Conservation (phyloP, 306 rosid genomes). For the Lagenaria siceraria region DNA sequence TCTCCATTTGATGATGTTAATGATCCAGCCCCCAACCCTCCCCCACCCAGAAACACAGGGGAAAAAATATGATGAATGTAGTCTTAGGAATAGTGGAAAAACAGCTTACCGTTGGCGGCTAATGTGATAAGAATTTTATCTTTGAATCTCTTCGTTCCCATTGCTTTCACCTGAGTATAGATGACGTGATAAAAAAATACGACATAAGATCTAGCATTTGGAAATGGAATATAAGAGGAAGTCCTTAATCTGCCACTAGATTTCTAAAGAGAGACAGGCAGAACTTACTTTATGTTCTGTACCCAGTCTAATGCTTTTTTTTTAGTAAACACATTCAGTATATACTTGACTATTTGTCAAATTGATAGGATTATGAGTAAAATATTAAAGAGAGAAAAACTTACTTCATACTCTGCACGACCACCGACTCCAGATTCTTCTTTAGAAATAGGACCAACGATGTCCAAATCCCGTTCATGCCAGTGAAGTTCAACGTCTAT, state of each 20-base stretch:
- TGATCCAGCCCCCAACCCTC: background rate
- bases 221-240: background rate
- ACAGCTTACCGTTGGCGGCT: slow-evolving; percentile 56
- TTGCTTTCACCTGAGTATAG: slow-evolving; percentile 42
- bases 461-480: slow-evolving; percentile 36
- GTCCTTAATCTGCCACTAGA: background rate
- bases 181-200: background rate
- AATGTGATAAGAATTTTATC: slow-evolving; percentile 59
- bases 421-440: slow-evolving; percentile 62
- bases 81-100: background rate
- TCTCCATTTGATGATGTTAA: background rate
- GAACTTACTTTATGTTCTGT: background rate
- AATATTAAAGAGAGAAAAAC: background rate
- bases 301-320: background rate
- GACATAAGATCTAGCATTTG: background rate
- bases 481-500: slow-evolving; percentile 58
- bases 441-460: slow-evolving; percentile 30
- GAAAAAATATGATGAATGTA: background rate
- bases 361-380: background rate
- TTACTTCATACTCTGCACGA: slow-evolving; percentile 60
- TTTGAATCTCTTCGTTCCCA: slow-evolving; percentile 37
- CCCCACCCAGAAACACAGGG: background rate
- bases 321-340: background rate
- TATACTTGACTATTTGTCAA: background rate
- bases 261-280: background rate